Percentiles rank a stretch among this genome's conserved stretches.
phyloP scores from a whole-genome alignment of 257 asterid genomes.

The Solanum ossicruentum region DNA sequence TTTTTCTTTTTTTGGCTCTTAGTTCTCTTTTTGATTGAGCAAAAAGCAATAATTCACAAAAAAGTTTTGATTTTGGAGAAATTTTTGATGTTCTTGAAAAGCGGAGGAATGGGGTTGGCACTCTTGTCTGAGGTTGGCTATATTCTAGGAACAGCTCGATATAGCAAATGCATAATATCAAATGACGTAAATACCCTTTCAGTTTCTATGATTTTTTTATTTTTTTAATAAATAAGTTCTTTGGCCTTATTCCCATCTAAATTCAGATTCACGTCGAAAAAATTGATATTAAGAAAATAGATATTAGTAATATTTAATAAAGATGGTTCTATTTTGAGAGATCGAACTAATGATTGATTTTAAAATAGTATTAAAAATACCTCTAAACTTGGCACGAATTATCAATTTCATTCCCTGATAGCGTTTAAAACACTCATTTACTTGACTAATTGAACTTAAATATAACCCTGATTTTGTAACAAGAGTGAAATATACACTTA shows the following conservation, averaged over 20 bases:
- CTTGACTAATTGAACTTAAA: too few species aligned
- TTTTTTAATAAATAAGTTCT: too few species aligned
- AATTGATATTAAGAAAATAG: background rate
- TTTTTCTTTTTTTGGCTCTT: background rate
- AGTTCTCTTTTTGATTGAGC: background rate
- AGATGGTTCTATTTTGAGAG: background rate
- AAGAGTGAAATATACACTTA: too few species aligned
- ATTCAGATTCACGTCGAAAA: too few species aligned
- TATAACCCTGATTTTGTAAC: too few species aligned
- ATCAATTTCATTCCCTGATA: too few species aligned
- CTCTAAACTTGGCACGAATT: too few species aligned
- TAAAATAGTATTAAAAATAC: background rate
- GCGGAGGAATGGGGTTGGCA: slow-evolving; percentile 2
- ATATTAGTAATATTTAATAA: too few species aligned
- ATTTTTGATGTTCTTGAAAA: background rate
- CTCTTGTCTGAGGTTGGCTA: slow-evolving; percentile 30
- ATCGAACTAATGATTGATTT: background rate
- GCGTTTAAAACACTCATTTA: too few species aligned
- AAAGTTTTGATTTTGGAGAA: background rate
- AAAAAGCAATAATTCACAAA: background rate
- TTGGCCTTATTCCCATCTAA: too few species aligned
- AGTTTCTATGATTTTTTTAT: background rate
- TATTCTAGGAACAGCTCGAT: slow-evolving; percentile 11
- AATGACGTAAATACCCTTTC: background rate
- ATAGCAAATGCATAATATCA: background rate